Evolutionary conservation across 805 yeast genomes (phyloP), one percentile per base, ranked within the genome.

Genomic region (Pichia pseudocactophila): DNA sequence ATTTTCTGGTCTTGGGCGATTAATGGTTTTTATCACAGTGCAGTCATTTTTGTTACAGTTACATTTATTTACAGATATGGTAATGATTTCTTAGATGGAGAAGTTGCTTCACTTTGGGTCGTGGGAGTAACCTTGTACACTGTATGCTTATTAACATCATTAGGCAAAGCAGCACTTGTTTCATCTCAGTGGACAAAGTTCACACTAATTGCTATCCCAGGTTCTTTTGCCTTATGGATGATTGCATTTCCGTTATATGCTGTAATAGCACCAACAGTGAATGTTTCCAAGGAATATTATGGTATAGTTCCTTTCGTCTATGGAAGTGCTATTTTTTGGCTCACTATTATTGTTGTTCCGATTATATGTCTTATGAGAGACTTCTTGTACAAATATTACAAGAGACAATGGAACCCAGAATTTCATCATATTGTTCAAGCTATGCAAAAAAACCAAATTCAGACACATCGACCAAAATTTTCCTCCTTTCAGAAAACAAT

Each of bases 1-100:
- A 88, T 88, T 32, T 92, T 92, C 61, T 90, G 97, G 97, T 85
- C 95, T 16, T 92, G 98, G 98, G 85, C 92, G 36, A 65, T 79
- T 39, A 94, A 92, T 61, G 99, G 98, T 0, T 90, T 92, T 57
- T 92, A 77, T 63, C 99, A 92, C 59, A 86, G 96, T 11, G 85
- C 87, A 2, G 68, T 92, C 18, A 80, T 88, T 17, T 94, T 80
- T 59, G 66, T 88, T 35, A 81, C 90, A 28, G 70, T 86, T 12
- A 70, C 73, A 39, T 72, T 77, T 48, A 80, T 88, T 37, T 87
- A 82, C 62, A 66, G 71, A 42, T 73, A 73, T 52, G 88, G 94
- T 18, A 72, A 78, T 54, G 76, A 76, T 25, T 66, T 85, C 37
- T 65, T 76, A 7, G 65, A 69, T 52, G 99, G 97, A 6, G 65